Conservation (phyloP, 345 rosid species). For the Tarenaya hassleriana region DNA sequence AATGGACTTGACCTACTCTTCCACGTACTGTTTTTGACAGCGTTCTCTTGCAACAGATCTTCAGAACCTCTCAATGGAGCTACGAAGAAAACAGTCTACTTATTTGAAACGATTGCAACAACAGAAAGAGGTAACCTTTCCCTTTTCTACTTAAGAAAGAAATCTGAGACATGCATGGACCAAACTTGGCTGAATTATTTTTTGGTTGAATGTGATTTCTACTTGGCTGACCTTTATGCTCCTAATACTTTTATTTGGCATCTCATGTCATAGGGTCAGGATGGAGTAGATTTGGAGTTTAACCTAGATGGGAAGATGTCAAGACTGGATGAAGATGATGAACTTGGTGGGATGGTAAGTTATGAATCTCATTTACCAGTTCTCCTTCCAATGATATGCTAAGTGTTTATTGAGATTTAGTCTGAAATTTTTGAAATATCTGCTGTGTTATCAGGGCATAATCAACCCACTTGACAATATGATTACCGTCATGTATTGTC, state of each 20-base stretch:
- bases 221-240: background rate
- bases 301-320: conserved; percentile 48
- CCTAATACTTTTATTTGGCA: conserved; percentile 2
- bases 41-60: conserved; percentile 80
- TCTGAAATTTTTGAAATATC: background rate
- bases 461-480: too few species aligned
- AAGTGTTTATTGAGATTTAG: background rate
- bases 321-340: conserved; percentile 45
- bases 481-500: too few species aligned
- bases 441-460: background rate
- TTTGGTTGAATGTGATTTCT: too few species aligned
- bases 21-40: conserved; percentile 38
- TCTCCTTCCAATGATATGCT: background rate
- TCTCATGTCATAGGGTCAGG: conserved; percentile 40
- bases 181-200: too few species aligned
- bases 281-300: conserved; percentile 61
- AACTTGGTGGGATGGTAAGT: conserved; percentile 45
- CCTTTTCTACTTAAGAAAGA: background rate
- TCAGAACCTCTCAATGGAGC: conserved; percentile 65
- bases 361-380: background rate
- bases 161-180: background rate
- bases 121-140: conserved; percentile 47
- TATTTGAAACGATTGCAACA: conserved; percentile 58
- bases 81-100: conserved; percentile 66
- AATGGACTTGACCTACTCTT: conserved; percentile 27